Evolutionary conservation across 345 rosid genomes (phyloP).

Genomic region (Moringa oleifera): DNA sequence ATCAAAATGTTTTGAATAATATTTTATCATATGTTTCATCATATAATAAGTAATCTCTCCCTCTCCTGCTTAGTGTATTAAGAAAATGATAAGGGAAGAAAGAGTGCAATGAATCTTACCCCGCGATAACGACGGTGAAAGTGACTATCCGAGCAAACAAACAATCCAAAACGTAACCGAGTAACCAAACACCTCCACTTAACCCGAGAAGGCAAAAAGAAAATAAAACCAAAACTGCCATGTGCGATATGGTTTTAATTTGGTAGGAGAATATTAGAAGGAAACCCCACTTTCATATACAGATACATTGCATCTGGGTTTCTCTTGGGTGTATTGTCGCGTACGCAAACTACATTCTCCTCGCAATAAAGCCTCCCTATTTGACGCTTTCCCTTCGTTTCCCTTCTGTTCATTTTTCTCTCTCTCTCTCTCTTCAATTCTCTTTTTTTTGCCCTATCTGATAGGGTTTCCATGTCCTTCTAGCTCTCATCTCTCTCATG

Average conservation of each 20-base stretch:
- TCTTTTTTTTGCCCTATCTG: constrained; percentile 73
- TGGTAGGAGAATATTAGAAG: constrained; percentile 36
- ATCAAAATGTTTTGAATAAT: too few relatives aligned
- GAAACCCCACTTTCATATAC: constrained; percentile 35
- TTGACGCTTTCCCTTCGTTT: constrained; percentile 6
- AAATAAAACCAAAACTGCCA: not conserved
- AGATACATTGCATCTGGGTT: constrained; percentile 63
- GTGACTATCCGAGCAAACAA: not conserved
- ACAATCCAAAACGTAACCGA: not conserved
- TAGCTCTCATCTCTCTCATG: constrained; percentile 45
- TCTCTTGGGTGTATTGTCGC: constrained; percentile 25
- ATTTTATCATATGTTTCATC: too few relatives aligned
- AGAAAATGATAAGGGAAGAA: too few relatives aligned
- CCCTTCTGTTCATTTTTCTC: not conserved
- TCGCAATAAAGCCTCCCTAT: constrained; percentile 12
- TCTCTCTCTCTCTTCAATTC: constrained; percentile 4
- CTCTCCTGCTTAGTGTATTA: too few relatives aligned
- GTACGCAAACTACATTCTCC: constrained; percentile 16
- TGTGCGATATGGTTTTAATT: constrained; percentile 23
- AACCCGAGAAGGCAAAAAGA: not conserved
- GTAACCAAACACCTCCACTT: not conserved
- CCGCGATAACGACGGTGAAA: not conserved
- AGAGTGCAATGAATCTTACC: too few relatives aligned
- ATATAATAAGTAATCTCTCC: too few relatives aligned
- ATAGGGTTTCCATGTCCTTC: constrained; percentile 54